These are phyloP conservation scores for Styphnolobium japonicum DNA, from an alignment of 306 rosid species.

Conservation along the genomic window DNA sequence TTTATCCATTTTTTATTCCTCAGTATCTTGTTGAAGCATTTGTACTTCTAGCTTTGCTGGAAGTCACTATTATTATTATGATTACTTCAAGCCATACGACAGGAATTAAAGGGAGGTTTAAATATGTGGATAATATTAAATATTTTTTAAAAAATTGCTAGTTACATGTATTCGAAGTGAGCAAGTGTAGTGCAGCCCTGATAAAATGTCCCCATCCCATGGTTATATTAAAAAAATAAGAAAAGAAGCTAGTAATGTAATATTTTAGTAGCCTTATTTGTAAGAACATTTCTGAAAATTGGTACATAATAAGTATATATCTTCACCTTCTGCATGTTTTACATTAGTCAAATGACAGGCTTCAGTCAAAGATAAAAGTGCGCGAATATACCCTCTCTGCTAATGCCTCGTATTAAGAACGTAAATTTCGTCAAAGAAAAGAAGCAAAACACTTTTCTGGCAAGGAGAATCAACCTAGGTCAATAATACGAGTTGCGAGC, in stretches of 20 bases:
- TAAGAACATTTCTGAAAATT: neutral
- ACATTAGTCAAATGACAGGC: slow-evolving; percentile 10
- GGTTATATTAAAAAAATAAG: neutral
- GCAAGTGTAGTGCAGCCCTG: too few species aligned
- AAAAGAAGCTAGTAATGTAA: neutral
- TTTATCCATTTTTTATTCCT: neutral
- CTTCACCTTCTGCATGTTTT: neutral
- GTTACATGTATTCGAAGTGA: too few species aligned
- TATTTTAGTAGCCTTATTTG: slow-evolving; percentile 6
- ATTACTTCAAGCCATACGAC: neutral
- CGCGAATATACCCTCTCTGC: slow-evolving; percentile 16
- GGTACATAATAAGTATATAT: neutral
- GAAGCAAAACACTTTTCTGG: slow-evolving; percentile 15
- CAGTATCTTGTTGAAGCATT: neutral
- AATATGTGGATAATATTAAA: neutral
- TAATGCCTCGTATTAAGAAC: neutral
- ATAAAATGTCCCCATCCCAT: slow-evolving; percentile 16
- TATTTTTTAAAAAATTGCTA: too few species aligned
- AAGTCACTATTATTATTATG: neutral
- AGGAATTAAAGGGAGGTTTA: neutral
- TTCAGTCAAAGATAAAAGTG: slow-evolving; percentile 8
- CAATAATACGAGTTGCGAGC: too few species aligned
- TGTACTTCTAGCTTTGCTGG: neutral
- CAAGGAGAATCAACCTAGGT: slow-evolving; percentile 18
- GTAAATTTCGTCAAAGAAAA: neutral